A percentile compares a stretch with the other conserved stretches of the same genome.
phyloP scores from a whole-genome alignment of 768 basidiomycete species.

The Boletus insuetus region DNA sequence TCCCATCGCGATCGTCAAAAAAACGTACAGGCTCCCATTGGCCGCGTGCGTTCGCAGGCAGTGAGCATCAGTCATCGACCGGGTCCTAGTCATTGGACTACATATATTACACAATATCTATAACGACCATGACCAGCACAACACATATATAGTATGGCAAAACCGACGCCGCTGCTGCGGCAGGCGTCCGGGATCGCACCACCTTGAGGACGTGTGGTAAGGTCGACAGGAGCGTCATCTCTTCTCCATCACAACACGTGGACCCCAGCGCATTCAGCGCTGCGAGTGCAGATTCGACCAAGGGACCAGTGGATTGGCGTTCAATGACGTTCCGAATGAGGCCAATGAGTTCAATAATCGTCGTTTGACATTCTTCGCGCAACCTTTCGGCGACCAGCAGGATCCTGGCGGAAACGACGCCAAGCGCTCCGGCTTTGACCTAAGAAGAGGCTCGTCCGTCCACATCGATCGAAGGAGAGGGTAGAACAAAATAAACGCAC shows the following conservation, averaged over 20 bases:
- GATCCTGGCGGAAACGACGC: slow-evolving; percentile 65
- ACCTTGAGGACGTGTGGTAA: slow-evolving; percentile 57
- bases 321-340: slow-evolving; percentile 49
- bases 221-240: slow-evolving; percentile 53
- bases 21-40: too few relatives aligned
- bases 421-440: slow-evolving; percentile 68
- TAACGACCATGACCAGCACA: too few relatives aligned
- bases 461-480: background rate
- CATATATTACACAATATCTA: too few relatives aligned
- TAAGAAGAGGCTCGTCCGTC: slow-evolving; percentile 24
- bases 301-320: slow-evolving; percentile 36
- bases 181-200: slow-evolving; percentile 39
- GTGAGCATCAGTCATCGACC: too few relatives aligned
- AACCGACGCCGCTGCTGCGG: slow-evolving; percentile 47
- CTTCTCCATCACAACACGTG: slow-evolving; percentile 65
- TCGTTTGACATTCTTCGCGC: slow-evolving; percentile 49
- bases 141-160: slow-evolving; percentile 51
- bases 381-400: slow-evolving; percentile 53
- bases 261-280: slow-evolving; percentile 59
- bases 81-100: too few relatives aligned
- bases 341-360: slow-evolving; percentile 52
- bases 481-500: slow-evolving; percentile 36
- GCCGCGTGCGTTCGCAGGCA: too few relatives aligned
- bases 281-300: slow-evolving; percentile 49
- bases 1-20: too few relatives aligned